phyloP scores from a whole-genome alignment of 371 early-diverging fungal genomes.

The Mortierella sp. region DNA sequence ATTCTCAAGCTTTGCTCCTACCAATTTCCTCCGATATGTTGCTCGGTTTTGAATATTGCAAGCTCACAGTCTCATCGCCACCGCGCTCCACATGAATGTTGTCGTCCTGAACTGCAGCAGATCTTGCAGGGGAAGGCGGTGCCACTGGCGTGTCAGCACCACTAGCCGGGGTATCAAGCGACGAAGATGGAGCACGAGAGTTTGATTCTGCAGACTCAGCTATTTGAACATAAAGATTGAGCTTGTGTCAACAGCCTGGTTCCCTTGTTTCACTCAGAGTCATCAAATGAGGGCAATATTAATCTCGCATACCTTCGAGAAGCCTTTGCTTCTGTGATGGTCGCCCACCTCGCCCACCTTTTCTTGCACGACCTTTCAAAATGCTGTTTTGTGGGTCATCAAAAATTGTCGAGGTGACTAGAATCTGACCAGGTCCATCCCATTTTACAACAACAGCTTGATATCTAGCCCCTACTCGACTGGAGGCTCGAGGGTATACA shows the following conservation, averaged over 20 bases:
- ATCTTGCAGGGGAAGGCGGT: slow-evolving; percentile 44
- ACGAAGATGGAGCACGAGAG: slow-evolving; percentile 40
- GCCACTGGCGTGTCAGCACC: slow-evolving; percentile 25
- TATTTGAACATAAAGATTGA: not conserved
- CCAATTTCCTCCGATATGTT: slow-evolving; percentile 57
- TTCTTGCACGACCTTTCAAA: slow-evolving; percentile 32
- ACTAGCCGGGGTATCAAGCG: slow-evolving; percentile 28
- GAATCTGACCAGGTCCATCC: slow-evolving; percentile 57
- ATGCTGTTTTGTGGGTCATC: slow-evolving; percentile 42
- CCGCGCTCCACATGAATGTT: slow-evolving; percentile 56
- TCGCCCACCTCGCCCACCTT: slow-evolving; percentile 42
- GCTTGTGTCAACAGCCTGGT: not conserved
- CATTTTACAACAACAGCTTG: slow-evolving; percentile 82
- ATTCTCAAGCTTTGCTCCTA: slow-evolving; percentile 22
- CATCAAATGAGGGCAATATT: not conserved
- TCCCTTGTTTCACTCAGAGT: too few species aligned
- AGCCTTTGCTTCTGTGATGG: slow-evolving; percentile 31
- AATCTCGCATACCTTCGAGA: slow-evolving; percentile 36
- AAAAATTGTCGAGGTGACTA: slow-evolving; percentile 43
- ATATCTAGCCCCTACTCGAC: slow-evolving; percentile 82
- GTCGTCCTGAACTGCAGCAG: slow-evolving; percentile 28
- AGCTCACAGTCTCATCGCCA: slow-evolving; percentile 62
- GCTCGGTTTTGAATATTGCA: slow-evolving; percentile 58
- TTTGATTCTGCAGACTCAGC: slow-evolving; percentile 23
- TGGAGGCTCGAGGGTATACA: slow-evolving; percentile 85